Evolutionary conservation across 2,329 filamentous ascomycete genomes (phyloP).

Genomic region (Achaetomium macrosporum): DNA sequence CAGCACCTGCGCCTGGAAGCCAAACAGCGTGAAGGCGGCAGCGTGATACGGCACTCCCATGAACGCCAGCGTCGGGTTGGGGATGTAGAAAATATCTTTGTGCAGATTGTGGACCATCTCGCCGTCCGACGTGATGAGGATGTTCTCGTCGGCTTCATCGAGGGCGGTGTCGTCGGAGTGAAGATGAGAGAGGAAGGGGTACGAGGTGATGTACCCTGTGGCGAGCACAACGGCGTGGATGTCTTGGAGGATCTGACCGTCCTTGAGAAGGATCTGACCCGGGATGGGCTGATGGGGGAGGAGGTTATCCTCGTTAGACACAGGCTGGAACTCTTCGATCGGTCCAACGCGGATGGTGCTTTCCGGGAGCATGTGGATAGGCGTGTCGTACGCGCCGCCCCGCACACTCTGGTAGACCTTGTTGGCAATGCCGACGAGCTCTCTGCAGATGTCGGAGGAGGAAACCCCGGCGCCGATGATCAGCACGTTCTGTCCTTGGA

Average conservation of each 20-base stretch:
- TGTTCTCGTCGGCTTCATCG: constrained; percentile 43
- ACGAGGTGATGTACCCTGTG: constrained; percentile 63
- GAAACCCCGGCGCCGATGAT: constrained; percentile 48
- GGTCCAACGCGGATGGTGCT: constrained; percentile 48
- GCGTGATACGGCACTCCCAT: constrained; percentile 61
- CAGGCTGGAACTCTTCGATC: constrained; percentile 43
- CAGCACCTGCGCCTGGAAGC: constrained; percentile 60
- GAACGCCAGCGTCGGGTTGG: constrained; percentile 57
- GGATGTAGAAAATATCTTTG: constrained; percentile 66
- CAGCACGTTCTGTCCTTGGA: constrained; percentile 37
- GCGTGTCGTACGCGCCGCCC: constrained; percentile 55
- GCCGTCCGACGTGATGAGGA: constrained; percentile 58
- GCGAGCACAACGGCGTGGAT: constrained; percentile 60
- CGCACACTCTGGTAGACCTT: constrained; percentile 48
- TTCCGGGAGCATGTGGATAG: constrained; percentile 46
- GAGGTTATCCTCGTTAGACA: constrained; percentile 31
- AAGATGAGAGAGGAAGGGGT: constrained; percentile 55
- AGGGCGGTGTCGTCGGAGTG: constrained; percentile 35
- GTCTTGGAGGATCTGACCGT: constrained; percentile 45
- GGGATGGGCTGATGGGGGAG: constrained; percentile 34
- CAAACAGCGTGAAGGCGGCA: constrained; percentile 63
- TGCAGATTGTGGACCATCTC: constrained; percentile 61
- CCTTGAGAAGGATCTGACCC: constrained; percentile 44
- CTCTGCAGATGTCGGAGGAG: constrained; percentile 37
- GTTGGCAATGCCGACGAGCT: constrained; percentile 33